Evolutionary conservation across 83 land plant species (phyloP).

Genomic region (Thuja plicata): DNA sequence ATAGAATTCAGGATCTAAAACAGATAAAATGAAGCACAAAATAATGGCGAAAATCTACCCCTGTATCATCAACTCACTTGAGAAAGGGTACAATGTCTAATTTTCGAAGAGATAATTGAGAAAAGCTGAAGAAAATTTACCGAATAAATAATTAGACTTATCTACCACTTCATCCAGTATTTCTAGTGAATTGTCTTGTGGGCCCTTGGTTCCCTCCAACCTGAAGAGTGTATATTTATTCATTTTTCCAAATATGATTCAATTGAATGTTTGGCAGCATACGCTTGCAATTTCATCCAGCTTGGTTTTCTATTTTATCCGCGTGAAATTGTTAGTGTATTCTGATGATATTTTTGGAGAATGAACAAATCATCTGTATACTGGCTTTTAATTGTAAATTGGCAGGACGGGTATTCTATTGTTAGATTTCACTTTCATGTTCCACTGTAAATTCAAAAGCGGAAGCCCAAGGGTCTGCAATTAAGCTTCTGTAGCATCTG

Average conservation of each 20-base stretch:
- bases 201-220: slow-evolving; percentile 86
- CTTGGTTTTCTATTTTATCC: not conserved
- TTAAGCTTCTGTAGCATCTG: slow-evolving; percentile 6
- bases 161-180: no score
- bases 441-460: not conserved
- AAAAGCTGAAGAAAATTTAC: no score
- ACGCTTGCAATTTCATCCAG: not conserved
- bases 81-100: no score
- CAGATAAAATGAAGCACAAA: no score
- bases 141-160: no score
- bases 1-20: no score
- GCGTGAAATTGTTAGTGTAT: slow-evolving; percentile 2
- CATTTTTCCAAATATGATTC: not conserved
- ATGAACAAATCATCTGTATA: not conserved
- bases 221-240: slow-evolving; percentile 17
- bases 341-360: not conserved
- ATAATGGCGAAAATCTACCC: no score
- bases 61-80: no score
- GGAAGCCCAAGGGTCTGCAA: not conserved
- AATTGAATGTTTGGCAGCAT: not conserved
- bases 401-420: not conserved
- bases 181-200: slow-evolving; percentile 4
- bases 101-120: no score
- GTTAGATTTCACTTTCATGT: not conserved
- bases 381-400: slow-evolving; percentile 13